Percentiles rank a stretch among this genome's conserved stretches.
Conservation (phyloP, 768 basidiomycete species). For the Cyclocybe cylindracea region DNA sequence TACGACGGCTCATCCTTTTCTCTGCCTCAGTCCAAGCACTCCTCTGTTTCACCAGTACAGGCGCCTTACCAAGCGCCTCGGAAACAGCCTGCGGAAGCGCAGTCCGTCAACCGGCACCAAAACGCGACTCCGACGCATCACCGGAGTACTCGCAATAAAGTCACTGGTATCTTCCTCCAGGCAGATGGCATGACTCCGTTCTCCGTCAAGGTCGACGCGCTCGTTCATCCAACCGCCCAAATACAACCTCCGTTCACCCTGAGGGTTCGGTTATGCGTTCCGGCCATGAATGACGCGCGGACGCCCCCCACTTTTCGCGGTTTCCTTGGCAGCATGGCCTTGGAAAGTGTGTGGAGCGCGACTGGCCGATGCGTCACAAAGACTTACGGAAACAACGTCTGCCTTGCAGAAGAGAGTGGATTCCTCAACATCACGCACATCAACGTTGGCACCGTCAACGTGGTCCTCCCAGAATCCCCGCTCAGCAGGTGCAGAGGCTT, state of each 20-base stretch:
- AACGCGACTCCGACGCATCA: conserved; percentile 28
- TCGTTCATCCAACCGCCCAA: conserved; percentile 40
- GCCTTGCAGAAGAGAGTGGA: conserved; percentile 54
- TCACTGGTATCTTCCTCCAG: conserved; percentile 50
- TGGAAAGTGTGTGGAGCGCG: conserved; percentile 53
- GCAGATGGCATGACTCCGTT: conserved; percentile 73
- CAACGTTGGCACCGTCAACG: conserved; percentile 51
- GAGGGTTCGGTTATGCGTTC: conserved; percentile 58
- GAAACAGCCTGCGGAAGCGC: conserved; percentile 7
- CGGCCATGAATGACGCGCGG: conserved; percentile 53
- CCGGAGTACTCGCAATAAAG: conserved; percentile 26
- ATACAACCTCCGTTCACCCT: conserved; percentile 47
- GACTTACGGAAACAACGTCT: conserved; percentile 51
- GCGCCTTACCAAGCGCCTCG: conserved; percentile 14
- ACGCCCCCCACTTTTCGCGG: conserved; percentile 62
- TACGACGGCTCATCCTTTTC: conserved; percentile 19
- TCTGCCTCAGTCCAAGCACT: conserved; percentile 1
- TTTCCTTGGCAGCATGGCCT: conserved; percentile 56
- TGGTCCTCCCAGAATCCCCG: conserved; percentile 65
- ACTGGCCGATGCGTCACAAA: conserved; percentile 66
- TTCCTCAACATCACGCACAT: conserved; percentile 49
- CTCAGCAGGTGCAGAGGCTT: conserved; percentile 72
- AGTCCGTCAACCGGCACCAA: conserved; percentile 16
- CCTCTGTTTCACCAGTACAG: conserved; percentile 10
- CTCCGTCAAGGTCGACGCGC: conserved; percentile 57